Percentiles rank a stretch among this genome's conserved stretches.
phyloP scores from a whole-genome alignment of 306 rosid species.

The Castanea sativa region DNA sequence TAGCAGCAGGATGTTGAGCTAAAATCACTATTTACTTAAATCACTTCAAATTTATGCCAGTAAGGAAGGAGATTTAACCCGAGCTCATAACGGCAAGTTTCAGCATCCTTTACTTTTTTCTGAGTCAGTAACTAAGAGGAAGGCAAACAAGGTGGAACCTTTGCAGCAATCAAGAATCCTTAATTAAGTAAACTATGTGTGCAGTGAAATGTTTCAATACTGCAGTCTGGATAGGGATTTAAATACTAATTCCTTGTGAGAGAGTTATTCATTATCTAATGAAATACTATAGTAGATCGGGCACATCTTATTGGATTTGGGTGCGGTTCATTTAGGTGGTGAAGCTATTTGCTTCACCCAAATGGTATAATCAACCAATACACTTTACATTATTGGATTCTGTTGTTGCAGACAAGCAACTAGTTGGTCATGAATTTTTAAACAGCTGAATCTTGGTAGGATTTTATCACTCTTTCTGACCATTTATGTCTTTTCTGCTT shows the following conservation, averaged over 20 bases:
- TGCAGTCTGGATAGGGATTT: neutral
- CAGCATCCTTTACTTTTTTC: neutral
- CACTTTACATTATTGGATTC: neutral
- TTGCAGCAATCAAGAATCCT: neutral
- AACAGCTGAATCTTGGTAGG: neutral
- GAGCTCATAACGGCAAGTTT: neutral
- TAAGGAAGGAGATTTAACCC: neutral
- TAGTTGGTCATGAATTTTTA: constrained; percentile 6
- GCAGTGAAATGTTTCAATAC: neutral
- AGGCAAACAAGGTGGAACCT: neutral
- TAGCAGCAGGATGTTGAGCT: neutral
- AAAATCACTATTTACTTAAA: neutral
- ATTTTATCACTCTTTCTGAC: constrained; percentile 1
- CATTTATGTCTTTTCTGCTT: constrained; percentile 16
- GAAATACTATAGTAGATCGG: neutral
- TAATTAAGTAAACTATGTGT: neutral
- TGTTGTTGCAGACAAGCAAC: neutral
- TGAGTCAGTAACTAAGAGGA: neutral
- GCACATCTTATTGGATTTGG: neutral
- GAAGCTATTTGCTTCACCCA: neutral
- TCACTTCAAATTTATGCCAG: neutral
- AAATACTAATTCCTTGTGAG: constrained; percentile 4
- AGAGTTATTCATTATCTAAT: constrained; percentile 1
- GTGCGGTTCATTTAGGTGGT: neutral
- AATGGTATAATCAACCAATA: neutral